Base-by-base conservation (phyloP, 2,329 filamentous ascomycete species). In the Curvularia sp. region DNA sequence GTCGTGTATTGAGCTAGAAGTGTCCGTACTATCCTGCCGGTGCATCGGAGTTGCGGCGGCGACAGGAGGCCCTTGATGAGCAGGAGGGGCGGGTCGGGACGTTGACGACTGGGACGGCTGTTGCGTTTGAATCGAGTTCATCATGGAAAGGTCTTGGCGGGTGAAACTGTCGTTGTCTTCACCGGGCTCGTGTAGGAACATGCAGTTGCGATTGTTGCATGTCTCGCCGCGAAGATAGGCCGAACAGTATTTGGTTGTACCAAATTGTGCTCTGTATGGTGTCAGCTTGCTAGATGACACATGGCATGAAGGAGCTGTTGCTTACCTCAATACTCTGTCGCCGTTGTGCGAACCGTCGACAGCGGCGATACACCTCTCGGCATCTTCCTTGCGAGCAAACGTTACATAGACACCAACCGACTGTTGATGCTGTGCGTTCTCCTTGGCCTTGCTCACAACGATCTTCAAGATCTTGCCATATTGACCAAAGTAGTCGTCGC, bases 401-500 rank as follows among this genome's bases (percentile, higher is more conserved):
- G 95, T 99, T n/a, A 99, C 95, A 73, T 99, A 99, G 50, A 99
- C 94, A 47, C 95, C 95, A 5, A 99, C 89, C 0, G 93, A 96
- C 69, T 95, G 91, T 66, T 92, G 91, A 54, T 84, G 82, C 55
- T 85, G 82, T 33, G 84, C 82, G 46, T 84, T 83, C 62, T 94
- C 92, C 77, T 96, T 97, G 41, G 93, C 88, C 77, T 97, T 97
- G 83, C 93, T 98, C 66, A 99, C 96, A 54, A 97, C 96, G 56
- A 99, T 98, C 78, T 99, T 99, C 74, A 97, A 90, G 68, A 99
- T 99, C 74, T 94, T 95, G 68, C 95, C 95, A 75, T 99, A 99
- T 77, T 99, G 95, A 5, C 95, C 95, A 71, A 99, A 99, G 75
- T 97, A 99, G 72, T 97, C 91, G 49, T 88, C 88, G 62, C 93